A percentile compares a stretch with the other conserved stretches of the same genome.
Conservation (phyloP, 495 filamentous ascomycete species). For the Penicillium maclennaniae region DNA sequence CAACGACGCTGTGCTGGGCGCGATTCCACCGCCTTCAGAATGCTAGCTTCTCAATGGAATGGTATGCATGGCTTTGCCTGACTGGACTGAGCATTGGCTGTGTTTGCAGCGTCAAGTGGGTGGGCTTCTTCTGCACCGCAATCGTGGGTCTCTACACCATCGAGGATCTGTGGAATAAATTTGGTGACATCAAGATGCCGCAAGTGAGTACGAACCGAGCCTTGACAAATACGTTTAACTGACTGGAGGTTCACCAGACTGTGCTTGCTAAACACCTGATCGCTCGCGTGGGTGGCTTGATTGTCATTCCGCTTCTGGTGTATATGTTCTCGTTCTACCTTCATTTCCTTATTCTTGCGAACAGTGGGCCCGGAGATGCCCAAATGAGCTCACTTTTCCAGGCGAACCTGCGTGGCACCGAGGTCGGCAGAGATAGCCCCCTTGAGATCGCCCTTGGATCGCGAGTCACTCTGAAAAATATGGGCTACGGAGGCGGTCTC, state of each 20-base stretch:
- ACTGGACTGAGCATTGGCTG: slow-evolving; percentile 93
- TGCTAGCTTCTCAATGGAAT: slow-evolving; percentile 79
- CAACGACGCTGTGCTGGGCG: slow-evolving; percentile 92
- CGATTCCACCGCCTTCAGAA: slow-evolving; percentile 85
- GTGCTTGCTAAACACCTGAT: slow-evolving; percentile 72
- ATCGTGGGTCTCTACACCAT: slow-evolving; percentile 93
- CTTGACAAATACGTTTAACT: background rate
- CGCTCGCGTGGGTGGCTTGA: slow-evolving; percentile 81
- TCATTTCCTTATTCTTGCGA: slow-evolving; percentile 89
- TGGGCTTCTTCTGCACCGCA: slow-evolving; percentile 91
- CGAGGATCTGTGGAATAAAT: slow-evolving; percentile 98
- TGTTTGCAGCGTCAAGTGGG: slow-evolving; percentile 97
- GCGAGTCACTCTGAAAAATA: slow-evolving; percentile 92
- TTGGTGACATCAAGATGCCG: slow-evolving; percentile 89
- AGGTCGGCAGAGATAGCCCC: slow-evolving; percentile 90
- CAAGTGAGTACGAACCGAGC: slow-evolving; percentile 46
- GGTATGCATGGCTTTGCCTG: slow-evolving; percentile 89
- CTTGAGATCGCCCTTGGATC: slow-evolving; percentile 88
- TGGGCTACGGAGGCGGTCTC: slow-evolving; percentile 98
- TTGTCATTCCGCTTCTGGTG: slow-evolving; percentile 77
- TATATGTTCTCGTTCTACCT: slow-evolving; percentile 94
- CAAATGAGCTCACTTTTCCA: slow-evolving; percentile 99
- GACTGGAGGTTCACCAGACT: slow-evolving; percentile 34
- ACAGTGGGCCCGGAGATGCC: slow-evolving; percentile 92
- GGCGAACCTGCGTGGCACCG: slow-evolving; percentile 87